A percentile compares a stretch with the other conserved stretches of the same genome.
Conservation (phyloP, 495 filamentous ascomycete genomes). For the Penicillium soppii region DNA sequence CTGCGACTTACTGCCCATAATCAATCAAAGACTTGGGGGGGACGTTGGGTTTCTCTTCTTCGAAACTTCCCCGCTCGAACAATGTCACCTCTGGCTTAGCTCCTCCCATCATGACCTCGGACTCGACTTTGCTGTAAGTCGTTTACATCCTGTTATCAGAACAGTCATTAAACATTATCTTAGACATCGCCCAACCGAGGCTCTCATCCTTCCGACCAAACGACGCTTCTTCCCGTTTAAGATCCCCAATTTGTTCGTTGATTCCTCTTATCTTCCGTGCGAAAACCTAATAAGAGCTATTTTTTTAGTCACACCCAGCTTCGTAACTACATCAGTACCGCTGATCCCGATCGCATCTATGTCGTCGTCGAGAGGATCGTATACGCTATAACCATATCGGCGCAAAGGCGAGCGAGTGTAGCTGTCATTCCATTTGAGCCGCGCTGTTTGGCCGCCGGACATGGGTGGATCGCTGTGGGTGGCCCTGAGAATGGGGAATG, state of each 20-base stretch:
- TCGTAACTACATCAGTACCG: constrained; percentile 82
- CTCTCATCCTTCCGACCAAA: constrained; percentile 60
- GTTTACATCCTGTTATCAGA: background rate
- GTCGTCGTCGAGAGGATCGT: constrained; percentile 75
- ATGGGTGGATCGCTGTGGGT: constrained; percentile 88
- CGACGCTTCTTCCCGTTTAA: constrained; percentile 72
- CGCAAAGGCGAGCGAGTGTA: constrained; percentile 71
- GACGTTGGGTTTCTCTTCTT: constrained; percentile 11
- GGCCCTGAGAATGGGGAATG: constrained; percentile 81
- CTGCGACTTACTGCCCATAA: background rate
- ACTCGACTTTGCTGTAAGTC: constrained; percentile 41
- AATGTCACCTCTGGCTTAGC: constrained; percentile 36
- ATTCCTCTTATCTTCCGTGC: constrained; percentile 3
- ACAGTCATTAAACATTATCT: constrained; percentile 5
- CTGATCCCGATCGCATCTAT: constrained; percentile 73
- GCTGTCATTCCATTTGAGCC: constrained; percentile 78
- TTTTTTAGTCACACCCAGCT: constrained; percentile 83
- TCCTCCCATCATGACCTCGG: constrained; percentile 45
- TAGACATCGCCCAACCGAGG: constrained; percentile 58
- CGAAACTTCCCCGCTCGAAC: constrained; percentile 20
- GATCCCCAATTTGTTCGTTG: constrained; percentile 70
- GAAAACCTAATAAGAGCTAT: constrained; percentile 8
- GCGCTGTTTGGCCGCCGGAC: constrained; percentile 76
- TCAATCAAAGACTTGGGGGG: constrained; percentile 10
- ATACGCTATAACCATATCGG: constrained; percentile 68